Conservation (phyloP, 768 basidiomycete genomes). For the Phlegmacium glaucopus region DNA sequence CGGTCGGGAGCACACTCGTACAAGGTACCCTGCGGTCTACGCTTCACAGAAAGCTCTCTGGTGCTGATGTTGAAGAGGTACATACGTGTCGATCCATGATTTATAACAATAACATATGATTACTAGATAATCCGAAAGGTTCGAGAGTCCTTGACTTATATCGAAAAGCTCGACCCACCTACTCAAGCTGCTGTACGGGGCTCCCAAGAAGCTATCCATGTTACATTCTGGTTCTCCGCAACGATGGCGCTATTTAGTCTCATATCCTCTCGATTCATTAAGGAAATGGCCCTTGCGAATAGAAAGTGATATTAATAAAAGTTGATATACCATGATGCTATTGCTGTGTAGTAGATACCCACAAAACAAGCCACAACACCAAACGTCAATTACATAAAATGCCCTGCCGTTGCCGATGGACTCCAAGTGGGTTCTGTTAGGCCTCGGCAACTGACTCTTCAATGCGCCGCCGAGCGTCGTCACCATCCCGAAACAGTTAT, state of each 20-base stretch:
- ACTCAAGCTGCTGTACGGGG: constrained; percentile 33
- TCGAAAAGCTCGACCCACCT: constrained; percentile 38
- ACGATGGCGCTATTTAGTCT: constrained; percentile 37
- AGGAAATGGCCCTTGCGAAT: constrained; percentile 39
- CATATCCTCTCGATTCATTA: constrained; percentile 49
- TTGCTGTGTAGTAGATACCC: too few relatives aligned
- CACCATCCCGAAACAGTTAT: too few relatives aligned
- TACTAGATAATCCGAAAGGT: constrained; percentile 45
- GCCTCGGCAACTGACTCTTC: too few relatives aligned
- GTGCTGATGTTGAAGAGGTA: constrained; percentile 53
- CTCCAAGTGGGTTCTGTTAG: too few relatives aligned
- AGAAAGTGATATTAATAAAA: constrained; percentile 2
- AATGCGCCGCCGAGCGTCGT: too few relatives aligned
- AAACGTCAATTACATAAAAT: neutral
- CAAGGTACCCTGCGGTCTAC: constrained; percentile 46
- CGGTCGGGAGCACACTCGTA: constrained; percentile 53
- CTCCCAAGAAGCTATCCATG: constrained; percentile 43
- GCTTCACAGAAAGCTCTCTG: constrained; percentile 39
- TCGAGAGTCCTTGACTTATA: constrained; percentile 45
- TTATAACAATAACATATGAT: neutral
- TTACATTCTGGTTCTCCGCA: constrained; percentile 45
- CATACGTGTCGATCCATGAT: constrained; percentile 8
- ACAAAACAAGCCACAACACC: neutral
- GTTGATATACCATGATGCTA: too few relatives aligned
- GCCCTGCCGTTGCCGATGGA: too few relatives aligned